Percentiles rank a stretch among this genome's conserved stretches.
Conservation (phyloP, 23 red algal genomes). For the Gracilaria domingensis region DNA sequence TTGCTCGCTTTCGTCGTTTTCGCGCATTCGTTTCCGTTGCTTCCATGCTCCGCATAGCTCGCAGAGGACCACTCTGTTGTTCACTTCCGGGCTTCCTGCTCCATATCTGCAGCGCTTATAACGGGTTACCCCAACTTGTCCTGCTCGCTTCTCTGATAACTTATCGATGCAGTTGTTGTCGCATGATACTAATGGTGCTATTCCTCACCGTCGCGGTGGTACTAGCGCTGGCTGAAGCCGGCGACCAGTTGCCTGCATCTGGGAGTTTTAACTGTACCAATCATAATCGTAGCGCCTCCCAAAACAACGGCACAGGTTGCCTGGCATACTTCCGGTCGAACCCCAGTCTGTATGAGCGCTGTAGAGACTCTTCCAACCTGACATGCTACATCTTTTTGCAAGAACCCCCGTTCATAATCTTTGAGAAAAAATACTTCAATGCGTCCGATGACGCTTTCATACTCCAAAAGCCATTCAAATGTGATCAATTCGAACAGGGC, state of each 20-base stretch:
- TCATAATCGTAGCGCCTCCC: neutral
- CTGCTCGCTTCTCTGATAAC: neutral
- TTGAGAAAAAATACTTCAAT: neutral
- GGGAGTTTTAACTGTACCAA: conserved; percentile 20
- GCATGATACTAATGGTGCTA: neutral
- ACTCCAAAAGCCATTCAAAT: conserved; percentile 36
- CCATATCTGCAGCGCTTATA: neutral
- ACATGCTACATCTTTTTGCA: conserved; percentile 55
- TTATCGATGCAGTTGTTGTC: neutral
- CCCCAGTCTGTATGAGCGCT: neutral
- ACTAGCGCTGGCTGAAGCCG: neutral
- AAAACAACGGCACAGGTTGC: neutral
- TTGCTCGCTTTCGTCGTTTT: neutral
- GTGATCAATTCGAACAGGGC: conserved; percentile 1
- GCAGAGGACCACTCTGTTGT: neutral
- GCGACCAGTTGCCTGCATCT: neutral
- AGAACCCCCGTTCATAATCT: conserved; percentile 46
- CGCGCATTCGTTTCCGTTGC: neutral
- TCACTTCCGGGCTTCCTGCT: neutral
- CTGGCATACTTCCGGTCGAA: neutral
- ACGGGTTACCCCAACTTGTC: neutral
- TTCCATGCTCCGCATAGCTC: neutral
- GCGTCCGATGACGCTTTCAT: neutral
- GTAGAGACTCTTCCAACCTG: neutral
- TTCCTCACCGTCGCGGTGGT: neutral